These are phyloP conservation scores for Glycyrrhiza uralensis DNA, from an alignment of 306 rosid species.

Conservation along the genomic window DNA sequence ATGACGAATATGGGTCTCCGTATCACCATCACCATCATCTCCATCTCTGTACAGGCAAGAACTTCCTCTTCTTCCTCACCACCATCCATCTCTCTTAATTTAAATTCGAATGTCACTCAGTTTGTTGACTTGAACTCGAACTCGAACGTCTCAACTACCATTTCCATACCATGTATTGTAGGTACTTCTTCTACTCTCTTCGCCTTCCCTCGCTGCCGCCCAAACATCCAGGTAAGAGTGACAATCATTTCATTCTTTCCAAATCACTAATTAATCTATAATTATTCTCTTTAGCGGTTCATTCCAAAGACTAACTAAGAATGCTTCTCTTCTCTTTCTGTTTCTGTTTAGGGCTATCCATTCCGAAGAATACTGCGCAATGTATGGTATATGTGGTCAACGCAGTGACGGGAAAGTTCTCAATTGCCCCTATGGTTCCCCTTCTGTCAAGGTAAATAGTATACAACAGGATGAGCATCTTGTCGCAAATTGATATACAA, in stretches of 20 bases:
- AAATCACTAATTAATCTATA: neutral
- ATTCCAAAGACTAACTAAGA: neutral
- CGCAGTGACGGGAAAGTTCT: slow-evolving; percentile 83
- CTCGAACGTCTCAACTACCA: neutral
- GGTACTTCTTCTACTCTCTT: slow-evolving; percentile 51
- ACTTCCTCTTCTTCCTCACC: neutral
- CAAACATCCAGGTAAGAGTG: slow-evolving; percentile 33
- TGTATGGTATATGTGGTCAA: slow-evolving; percentile 90
- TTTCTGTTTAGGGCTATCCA: slow-evolving; percentile 51
- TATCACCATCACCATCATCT: slow-evolving; percentile 26
- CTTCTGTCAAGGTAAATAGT: slow-evolving; percentile 64
- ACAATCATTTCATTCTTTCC: neutral
- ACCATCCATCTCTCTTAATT: neutral
- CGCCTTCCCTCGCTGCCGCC: slow-evolving; percentile 36
- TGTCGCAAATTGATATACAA: neutral
- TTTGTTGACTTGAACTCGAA: slow-evolving; percentile 10
- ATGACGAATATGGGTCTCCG: neutral
- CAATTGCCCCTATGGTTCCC: slow-evolving; percentile 84
- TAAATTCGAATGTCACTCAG: neutral
- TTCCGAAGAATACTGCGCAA: slow-evolving; percentile 80
- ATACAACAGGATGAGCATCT: neutral
- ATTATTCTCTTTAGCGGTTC: neutral
- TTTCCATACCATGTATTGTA: slow-evolving; percentile 24
- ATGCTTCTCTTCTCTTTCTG: neutral
- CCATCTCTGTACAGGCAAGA: slow-evolving; percentile 63